Base-by-base conservation (phyloP, 495 filamentous ascomycete species). In the Penicillium dipodomyicola region DNA sequence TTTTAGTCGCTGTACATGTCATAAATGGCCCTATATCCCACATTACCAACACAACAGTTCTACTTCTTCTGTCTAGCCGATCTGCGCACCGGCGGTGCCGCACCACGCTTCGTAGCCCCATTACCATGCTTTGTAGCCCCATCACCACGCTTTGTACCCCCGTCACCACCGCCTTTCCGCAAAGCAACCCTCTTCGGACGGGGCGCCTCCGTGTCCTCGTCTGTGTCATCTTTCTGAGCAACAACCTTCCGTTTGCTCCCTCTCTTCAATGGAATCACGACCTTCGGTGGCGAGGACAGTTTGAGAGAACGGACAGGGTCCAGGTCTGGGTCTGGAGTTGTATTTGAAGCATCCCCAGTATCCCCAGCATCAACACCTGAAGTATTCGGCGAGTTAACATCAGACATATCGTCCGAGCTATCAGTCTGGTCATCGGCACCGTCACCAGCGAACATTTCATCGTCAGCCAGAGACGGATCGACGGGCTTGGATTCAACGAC, bases 201-300 rank as follows among this genome's bases (percentile, higher is more conserved):
- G n/a, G 66, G 53, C 37, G 42, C 48, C 9, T 56, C 30, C 19
- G 53, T 19, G 2, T 52, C 44, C 17, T 42, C 54, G 15, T 23
- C 52, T 0, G 56, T 23, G 1, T 57, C 50, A 29, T 62, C 40
- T 43, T 69, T 49, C 12, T 54, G 58, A 5, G 30, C 30, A 8
- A 60, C 60, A 3, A 72, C 72, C 62, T 77, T 77, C 37, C 74
- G 71, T 60, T 77, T 77, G 9, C 69, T 61, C 8, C 67, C 64
- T 51, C 59, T 63, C 39, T 60, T 63, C 9, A 61, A 33, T 12
- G 66, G 59, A 11, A 54, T 53, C 29, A 56, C 48, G 11, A 49
- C 57, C 52, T 65, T 48, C 4, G 65, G 60, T 14, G 62, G 59
- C 30, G 61, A 58, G 5, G 42, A 33, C 10, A 47, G 33, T 30